Percentiles rank a stretch among this genome's conserved stretches.
These are phyloP conservation scores for Ceratocystis papillata DNA, from an alignment of 2,329 filamentous ascomycete species.

Conservation along the genomic window DNA sequence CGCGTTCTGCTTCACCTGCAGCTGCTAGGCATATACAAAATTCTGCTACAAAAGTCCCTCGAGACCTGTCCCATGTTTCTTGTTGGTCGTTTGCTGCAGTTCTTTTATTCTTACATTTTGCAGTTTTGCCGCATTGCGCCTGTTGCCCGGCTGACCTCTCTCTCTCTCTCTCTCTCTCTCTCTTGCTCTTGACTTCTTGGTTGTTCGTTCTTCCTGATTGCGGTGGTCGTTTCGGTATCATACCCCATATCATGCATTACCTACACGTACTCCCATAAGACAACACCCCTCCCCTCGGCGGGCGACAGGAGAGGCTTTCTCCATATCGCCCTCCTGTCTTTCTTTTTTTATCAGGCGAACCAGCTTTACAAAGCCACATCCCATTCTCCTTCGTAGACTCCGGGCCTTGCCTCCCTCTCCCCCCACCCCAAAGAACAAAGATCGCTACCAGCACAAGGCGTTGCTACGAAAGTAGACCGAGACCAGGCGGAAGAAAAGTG, in stretches of 20 bases:
- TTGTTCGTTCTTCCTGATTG: too few relatives aligned
- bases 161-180: not conserved
- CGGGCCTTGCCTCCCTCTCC: not conserved
- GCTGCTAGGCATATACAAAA: not conserved
- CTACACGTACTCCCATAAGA: not conserved
- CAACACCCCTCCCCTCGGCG: not conserved
- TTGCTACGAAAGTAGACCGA: not conserved
- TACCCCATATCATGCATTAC: not conserved
- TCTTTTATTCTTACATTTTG: not conserved
- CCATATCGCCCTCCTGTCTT: not conserved
- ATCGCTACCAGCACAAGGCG: not conserved
- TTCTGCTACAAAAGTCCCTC: conserved; percentile 1
- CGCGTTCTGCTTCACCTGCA: not conserved
- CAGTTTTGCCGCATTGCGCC: not conserved
- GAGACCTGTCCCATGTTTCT: not conserved
- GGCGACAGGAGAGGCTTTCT: not conserved
- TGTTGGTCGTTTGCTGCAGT: not conserved
- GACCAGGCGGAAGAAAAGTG: not conserved
- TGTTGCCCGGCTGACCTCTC: not conserved
- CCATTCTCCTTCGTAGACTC: not conserved
- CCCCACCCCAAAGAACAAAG: not conserved
- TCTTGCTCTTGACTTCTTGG: not conserved
- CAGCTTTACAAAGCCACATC: not conserved
- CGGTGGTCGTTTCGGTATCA: not conserved
- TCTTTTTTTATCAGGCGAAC: conserved; percentile 6